A percentile compares a stretch with the other conserved stretches of the same genome.
Conservation (phyloP, 2,329 filamentous ascomycete genomes). For the Fusarium sp. region DNA sequence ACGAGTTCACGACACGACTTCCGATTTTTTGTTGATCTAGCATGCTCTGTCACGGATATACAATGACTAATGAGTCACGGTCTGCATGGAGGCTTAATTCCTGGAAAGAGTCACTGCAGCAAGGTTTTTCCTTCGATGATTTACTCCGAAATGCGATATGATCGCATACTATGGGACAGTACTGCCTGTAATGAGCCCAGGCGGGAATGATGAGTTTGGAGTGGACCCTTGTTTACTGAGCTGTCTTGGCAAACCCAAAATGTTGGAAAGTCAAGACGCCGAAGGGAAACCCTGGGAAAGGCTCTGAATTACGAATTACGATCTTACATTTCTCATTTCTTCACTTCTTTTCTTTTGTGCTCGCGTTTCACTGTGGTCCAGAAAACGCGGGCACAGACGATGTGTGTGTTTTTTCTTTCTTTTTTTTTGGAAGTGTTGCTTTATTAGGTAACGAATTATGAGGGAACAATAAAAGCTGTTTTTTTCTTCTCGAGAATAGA, state of each 20-base stretch:
- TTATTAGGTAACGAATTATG: conserved; percentile 54
- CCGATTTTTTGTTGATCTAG: conserved; percentile 48
- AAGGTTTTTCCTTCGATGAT: conserved; percentile 38
- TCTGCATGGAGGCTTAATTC: conserved; percentile 53
- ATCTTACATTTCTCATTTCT: conserved; percentile 46
- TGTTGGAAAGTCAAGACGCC: conserved; percentile 38
- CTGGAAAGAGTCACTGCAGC: conserved; percentile 37
- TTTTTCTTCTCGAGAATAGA: conserved; percentile 42
- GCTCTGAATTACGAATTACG: conserved; percentile 40
- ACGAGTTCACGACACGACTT: conserved; percentile 51
- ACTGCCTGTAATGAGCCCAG: conserved; percentile 53
- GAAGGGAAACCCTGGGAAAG: conserved; percentile 38
- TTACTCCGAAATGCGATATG: conserved; percentile 44
- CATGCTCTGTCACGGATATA: conserved; percentile 51
- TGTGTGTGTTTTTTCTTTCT: conserved; percentile 32
- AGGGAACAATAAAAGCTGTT: conserved; percentile 53
- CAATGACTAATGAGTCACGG: conserved; percentile 58
- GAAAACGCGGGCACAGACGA: conserved; percentile 44
- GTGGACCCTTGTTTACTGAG: conserved; percentile 38
- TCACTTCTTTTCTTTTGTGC: conserved; percentile 37
- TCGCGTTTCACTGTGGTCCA: background rate
- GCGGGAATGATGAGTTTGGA: conserved; percentile 46
- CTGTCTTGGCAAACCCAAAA: conserved; percentile 32
- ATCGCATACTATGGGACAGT: conserved; percentile 46
- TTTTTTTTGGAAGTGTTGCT: conserved; percentile 47